These are phyloP conservation scores for Solanum appendiculatum DNA, from an alignment of 257 asterid genomes.

Conservation along the genomic window DNA sequence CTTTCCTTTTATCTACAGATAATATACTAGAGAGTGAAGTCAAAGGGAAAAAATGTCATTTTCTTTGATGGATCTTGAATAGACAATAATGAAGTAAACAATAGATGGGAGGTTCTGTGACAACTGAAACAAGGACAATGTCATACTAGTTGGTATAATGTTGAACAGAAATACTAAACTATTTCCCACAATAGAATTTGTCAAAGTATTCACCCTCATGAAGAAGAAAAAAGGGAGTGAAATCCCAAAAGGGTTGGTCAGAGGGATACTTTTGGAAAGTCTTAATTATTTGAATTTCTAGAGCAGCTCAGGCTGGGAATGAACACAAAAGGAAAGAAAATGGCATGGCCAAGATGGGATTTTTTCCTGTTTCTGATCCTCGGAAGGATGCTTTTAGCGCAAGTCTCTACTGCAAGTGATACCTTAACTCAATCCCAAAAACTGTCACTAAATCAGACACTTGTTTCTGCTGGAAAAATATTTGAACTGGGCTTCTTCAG, in stretches of 20 bases:
- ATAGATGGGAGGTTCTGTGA: not conserved
- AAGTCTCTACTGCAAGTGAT: not conserved
- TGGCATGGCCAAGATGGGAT: not conserved
- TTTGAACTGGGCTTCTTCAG: not conserved
- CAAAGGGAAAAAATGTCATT: not conserved
- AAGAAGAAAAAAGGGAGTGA: too few relatives aligned
- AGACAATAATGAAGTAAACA: not conserved
- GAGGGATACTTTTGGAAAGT: not conserved
- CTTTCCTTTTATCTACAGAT: not conserved
- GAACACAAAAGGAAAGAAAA: not conserved
- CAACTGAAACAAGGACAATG: too few relatives aligned
- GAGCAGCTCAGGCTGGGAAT: not conserved
- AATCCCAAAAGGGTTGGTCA: not conserved
- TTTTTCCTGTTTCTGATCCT: not conserved
- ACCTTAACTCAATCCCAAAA: not conserved
- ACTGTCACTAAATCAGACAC: not conserved
- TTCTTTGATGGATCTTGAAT: not conserved
- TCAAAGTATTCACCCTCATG: not conserved
- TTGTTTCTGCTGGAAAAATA: not conserved
- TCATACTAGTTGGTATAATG: too few relatives aligned
- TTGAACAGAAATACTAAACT: not conserved
- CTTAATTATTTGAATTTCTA: not conserved
- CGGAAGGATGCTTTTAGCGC: not conserved
- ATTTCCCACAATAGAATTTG: not conserved
- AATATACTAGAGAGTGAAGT: not conserved